Evolutionary conservation across 2,329 filamentous ascomycete species (phyloP), one percentile per base, ranked within the genome.

Genomic region (Sporothrix variecibatus): DNA sequence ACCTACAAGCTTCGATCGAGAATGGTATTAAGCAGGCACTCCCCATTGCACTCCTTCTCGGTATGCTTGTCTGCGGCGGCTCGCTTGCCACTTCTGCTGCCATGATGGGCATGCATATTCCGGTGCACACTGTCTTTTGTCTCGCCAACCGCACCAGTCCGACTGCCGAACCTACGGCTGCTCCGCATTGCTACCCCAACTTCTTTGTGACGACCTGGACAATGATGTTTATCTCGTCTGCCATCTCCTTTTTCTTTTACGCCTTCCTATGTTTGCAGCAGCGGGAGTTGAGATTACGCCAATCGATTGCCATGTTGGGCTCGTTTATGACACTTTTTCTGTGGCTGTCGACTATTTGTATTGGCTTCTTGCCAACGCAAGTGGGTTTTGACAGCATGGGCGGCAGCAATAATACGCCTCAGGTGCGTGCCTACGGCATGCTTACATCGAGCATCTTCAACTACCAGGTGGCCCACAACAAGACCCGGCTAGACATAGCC

Each of bases 161-260:
- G n/a, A 56, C 49, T 23, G 6, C 28, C 9, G n/a, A 20, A 28
- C 6, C n/a, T 12, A 28, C 28, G 5, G 23, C 51, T 12, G 11
- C 7, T 38, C 17, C 53, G 12, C 3, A 11, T 0, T 77, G 76
- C 72, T 74, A 76, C n/a, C 73, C 75, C 68, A 77, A 76, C 62
- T 77, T 77, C 31, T 77, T 76, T 56, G 6, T 73, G 2, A 71
- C 74, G 3, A 75, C 75, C 20, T 77, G 74, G 76, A 17, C 74
- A 20, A 31, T 74, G 15, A 31, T 62, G 3, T 68, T 76, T 31
- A 46, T 17, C 12, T 40, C 73, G 5, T 65, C 75, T 0, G 11
- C 9, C 3, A 1, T 51, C 2, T 64, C 76, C 9, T 38, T 46
- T 6, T 12, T 71, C n/a, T 73, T 70, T 43, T 73, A 73, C 26